Percentiles rank a stretch among this genome's conserved stretches.
Conservation (phyloP, 208 protist species). For the Trypanosoma rangeli region DNA sequence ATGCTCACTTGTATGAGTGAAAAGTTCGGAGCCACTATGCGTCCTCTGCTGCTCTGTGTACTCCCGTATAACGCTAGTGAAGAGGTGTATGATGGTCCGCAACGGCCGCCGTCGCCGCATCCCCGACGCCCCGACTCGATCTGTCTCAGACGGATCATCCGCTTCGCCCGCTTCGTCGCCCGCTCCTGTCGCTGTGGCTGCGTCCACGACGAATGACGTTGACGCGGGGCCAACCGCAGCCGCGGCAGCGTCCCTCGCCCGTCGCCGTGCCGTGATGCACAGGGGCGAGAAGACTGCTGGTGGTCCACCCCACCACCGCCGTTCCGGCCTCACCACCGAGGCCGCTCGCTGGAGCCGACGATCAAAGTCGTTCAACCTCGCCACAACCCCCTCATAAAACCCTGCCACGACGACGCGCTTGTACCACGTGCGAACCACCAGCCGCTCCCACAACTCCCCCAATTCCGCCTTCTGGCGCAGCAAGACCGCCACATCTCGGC, state of each 20-base stretch:
- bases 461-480: conserved; percentile 6
- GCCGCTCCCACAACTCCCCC: conserved; percentile 22
- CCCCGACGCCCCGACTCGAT: neutral
- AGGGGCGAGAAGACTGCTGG: neutral
- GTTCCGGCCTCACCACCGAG: conserved; percentile 1
- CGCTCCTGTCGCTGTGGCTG: too few species aligned
- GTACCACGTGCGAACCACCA: conserved; percentile 23
- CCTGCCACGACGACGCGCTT: conserved; percentile 2
- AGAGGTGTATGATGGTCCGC: conserved; percentile 4
- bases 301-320: neutral
- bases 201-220: too few species aligned
- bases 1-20: neutral
- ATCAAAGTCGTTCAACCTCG: conserved; percentile 4
- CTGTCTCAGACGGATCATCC: neutral
- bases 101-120: neutral
- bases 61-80: conserved; percentile 5
- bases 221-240: neutral
- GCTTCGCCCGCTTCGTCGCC: neutral
- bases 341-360: conserved; percentile 6
- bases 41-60: conserved; percentile 4
- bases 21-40: neutral
- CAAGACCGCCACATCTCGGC: neutral
- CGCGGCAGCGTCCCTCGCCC: neutral
- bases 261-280: too few species aligned
- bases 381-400: conserved; percentile 15